Base-by-base conservation (phyloP, 192 early-diverging fungal genomes). In the Podila epigama region DNA sequence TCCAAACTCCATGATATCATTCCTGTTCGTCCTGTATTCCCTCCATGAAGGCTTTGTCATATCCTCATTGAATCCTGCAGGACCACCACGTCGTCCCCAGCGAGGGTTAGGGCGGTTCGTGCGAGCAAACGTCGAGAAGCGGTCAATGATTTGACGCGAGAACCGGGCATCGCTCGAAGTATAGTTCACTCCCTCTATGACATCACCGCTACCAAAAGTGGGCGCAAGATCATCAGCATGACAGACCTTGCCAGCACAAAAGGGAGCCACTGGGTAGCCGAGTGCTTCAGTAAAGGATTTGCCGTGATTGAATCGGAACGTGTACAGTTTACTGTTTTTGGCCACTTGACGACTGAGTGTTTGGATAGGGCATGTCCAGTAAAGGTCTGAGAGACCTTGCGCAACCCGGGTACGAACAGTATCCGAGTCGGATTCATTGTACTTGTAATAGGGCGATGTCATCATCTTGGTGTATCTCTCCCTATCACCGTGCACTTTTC, bases 101-200 rank as follows among this genome's bases (percentile, higher is more conserved):
- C 13, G 25, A 7, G 54, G 54, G 10, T 66, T 66, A 5, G 54
- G 64, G 18, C 50, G 29, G 0, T 54, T 54, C 15, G 64, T 66
- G 54, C 40, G 28, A 9, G 54, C 54, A 58, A 66, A 66, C 0
- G 54, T 66, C 4, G 64, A 15, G 7, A 56, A 44, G 12, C 65
- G 42, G 22, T 67, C 65, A 57, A 67, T 67, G 10, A 67, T 22
- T 40, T 66, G 64, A 0, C 54, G 64, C 31, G 64, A 44, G 55
- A 58, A 58, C 41, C 64, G 40, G 20, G 54, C 53, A 31, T 57
- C 64, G 55, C 50, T 41, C 4, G 41, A 53, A 10, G 64, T 66
- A 31, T 66, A 54, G 18, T 41, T 22, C 18, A 57, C 32, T 3
- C 32, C 55, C 1, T 34, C 15, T 4, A 66, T 6, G 3, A 35